Evolutionary conservation across 805 yeast genomes (phyloP).

Genomic region (Candida ipomoeae): DNA sequence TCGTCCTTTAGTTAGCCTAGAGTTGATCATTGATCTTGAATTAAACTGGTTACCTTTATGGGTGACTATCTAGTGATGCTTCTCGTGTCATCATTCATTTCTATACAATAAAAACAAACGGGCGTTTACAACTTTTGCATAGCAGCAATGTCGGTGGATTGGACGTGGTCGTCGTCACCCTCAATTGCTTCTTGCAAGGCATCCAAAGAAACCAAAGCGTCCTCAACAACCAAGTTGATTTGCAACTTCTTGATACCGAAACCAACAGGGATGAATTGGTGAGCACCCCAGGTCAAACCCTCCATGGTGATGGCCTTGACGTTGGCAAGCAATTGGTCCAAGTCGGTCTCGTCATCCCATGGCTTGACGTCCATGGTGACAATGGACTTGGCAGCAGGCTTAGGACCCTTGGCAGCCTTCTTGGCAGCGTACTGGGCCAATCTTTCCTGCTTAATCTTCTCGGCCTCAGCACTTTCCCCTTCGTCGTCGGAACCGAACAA

Average conservation of each 20-base stretch:
- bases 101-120: slow-evolving; percentile 22
- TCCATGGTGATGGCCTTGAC: slow-evolving; percentile 84
- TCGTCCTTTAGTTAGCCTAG: no score
- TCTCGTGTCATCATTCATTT: slow-evolving; percentile 15
- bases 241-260: slow-evolving; percentile 99
- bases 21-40: neutral
- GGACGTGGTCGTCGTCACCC: slow-evolving; percentile 98
- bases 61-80: no score
- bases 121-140: slow-evolving; percentile 84
- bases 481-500: slow-evolving; percentile 94
- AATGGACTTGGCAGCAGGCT: slow-evolving; percentile 97
- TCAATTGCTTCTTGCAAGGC: slow-evolving; percentile 74
- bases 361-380: slow-evolving; percentile 98
- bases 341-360: slow-evolving; percentile 99
- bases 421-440: slow-evolving; percentile 95
- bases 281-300: slow-evolving; percentile 98
- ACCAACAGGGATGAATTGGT: slow-evolving; percentile 94
- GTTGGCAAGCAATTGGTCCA: slow-evolving; percentile 80
- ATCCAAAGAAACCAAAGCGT: slow-evolving; percentile 88
- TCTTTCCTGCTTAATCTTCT: slow-evolving; percentile 95
- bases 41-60: no score
- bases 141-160: slow-evolving; percentile 98
- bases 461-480: slow-evolving; percentile 95
- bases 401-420: slow-evolving; percentile 96
- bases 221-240: slow-evolving; percentile 97